Base-by-base conservation (phyloP, 2,329 filamentous ascomycete genomes). In the Penicillium sp. region DNA sequence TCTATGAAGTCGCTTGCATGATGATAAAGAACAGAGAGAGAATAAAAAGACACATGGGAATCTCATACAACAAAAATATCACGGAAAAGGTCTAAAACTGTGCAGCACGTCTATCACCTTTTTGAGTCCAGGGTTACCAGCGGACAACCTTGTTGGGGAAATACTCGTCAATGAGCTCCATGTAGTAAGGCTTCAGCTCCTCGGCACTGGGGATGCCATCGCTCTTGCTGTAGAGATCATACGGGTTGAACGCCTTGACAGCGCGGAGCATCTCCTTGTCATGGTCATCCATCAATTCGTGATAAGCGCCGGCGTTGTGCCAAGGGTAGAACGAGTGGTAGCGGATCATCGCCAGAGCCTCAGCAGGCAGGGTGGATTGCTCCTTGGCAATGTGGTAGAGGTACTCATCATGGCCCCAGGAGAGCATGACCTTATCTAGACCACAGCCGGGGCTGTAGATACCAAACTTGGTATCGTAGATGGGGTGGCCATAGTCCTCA, bases 291-390 rank as follows among this genome's bases (percentile, higher is more conserved):
- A 96, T 96, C 76, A 96, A 85, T 78, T 92, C 87, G 62, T 79
- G 78, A 79, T 97, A 97, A 6, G 91, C 92, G 57, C 89, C 89
- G 75, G 89, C 88, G 63, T 84, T 86, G 79, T 96, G 93, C 93
- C 92, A 97, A 16, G 93, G 89, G 79, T 97, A 97, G 80, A 96
- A 96, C 6, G 88, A 92, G 80, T 97, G 93, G 79, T 96, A 96
- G 58, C 93, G 84, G 75, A 97, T 95, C 91, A 97, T 96, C 62
- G 92, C 93, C 11, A 97, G 84, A 0, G 89, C 90, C 83, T 96
- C 92, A 51, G 85, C 83, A 0, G 93, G 93, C 46, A 97, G 83
- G 0, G 82, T 89, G 52, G 85, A 89, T 82, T 96, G 92, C 65
- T 90, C 89, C 81, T 92, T 93, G 78, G 91, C 87, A 63, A 96